Conservation (phyloP, 2,329 filamentous ascomycete species). For the Cercospora beticola region DNA sequence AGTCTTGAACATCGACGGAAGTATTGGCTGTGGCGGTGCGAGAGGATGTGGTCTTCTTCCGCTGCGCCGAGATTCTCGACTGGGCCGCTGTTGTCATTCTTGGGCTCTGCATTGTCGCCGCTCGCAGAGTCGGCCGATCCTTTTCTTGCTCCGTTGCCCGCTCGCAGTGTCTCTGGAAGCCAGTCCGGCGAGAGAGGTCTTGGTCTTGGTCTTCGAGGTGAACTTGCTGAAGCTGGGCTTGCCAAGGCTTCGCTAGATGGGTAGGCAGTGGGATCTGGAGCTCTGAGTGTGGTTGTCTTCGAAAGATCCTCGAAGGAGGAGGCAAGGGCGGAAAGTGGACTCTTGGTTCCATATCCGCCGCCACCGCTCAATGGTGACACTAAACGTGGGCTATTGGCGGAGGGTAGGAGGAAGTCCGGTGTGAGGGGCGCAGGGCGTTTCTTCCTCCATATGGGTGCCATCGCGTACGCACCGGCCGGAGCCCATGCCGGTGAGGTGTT, state of each 20-base stretch:
- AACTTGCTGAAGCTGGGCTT: neutral
- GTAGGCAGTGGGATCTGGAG: neutral
- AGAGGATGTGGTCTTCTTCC: neutral
- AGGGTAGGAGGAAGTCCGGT: neutral
- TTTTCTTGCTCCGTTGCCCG: neutral
- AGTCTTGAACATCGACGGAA: neutral
- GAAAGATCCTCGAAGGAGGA: neutral
- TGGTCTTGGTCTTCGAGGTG: neutral
- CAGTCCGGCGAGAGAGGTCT: conserved; percentile 1
- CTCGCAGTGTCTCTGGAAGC: conserved; percentile 6
- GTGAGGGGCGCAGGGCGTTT: conserved; percentile 5
- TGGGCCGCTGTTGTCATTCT: neutral
- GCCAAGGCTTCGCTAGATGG: neutral
- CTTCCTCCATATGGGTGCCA: conserved; percentile 7
- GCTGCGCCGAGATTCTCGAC: neutral
- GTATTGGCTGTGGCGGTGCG: neutral
- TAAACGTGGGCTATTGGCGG: neutral
- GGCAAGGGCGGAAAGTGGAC: neutral
- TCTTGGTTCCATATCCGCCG: neutral
- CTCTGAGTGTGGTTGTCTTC: neutral
- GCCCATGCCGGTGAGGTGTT: conserved; percentile 1
- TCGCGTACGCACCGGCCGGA: conserved; percentile 3
- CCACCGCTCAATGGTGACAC: neutral
- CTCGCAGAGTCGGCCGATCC: too few relatives aligned
- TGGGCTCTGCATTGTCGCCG: too few relatives aligned